Conservation (phyloP, 345 rosid species). For the Brassica rapa region DNA sequence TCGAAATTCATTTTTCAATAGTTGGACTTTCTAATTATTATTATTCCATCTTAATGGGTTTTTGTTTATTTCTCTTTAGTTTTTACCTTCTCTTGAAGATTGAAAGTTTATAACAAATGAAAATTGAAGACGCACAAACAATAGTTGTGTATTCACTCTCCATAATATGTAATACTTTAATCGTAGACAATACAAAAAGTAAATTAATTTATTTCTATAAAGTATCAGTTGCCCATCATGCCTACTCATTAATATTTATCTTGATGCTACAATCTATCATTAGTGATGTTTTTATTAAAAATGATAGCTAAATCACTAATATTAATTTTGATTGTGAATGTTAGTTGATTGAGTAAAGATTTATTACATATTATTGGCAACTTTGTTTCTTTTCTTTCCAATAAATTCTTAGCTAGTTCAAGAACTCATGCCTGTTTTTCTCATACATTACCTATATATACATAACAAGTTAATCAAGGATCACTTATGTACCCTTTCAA, state of each 20-base stretch:
- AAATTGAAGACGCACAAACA: no score
- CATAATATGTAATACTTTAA: no score
- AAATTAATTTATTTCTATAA: background rate
- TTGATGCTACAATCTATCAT: background rate
- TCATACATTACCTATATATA: conserved; percentile 51
- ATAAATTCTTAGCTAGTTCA: conserved; percentile 58
- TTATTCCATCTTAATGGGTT: no score
- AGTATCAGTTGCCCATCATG: conserved; percentile 1
- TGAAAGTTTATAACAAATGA: no score
- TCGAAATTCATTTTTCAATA: no score
- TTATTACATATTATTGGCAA: conserved; percentile 48
- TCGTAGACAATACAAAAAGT: no score
- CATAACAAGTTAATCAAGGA: background rate
- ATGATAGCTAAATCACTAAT: background rate
- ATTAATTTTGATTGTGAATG: background rate
- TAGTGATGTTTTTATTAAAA: background rate
- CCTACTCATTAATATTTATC: background rate
- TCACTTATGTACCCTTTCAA: no score
- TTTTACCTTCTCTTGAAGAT: no score
- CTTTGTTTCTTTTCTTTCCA: conserved; percentile 41
- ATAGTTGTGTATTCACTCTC: no score
- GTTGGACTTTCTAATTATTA: no score
- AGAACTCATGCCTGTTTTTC: conserved; percentile 48
- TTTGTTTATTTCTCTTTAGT: no score
- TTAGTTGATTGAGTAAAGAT: background rate